A percentile compares a stretch with the other conserved stretches of the same genome.
Evolutionary conservation across 2,329 filamentous ascomycete species (phyloP).

Genomic region (Colletotrichum sp.): DNA sequence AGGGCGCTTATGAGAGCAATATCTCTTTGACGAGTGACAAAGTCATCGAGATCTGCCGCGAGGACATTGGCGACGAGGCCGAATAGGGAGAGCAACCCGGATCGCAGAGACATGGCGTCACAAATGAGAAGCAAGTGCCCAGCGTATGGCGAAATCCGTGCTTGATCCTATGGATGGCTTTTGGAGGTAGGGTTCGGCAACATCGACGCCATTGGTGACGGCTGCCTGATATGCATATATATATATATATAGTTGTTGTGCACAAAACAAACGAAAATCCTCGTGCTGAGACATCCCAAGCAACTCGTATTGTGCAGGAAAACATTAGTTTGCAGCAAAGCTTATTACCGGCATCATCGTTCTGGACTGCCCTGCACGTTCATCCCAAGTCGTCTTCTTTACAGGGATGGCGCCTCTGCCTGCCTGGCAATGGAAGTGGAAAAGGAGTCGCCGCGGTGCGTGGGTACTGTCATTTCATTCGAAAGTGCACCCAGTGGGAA

Average conservation of each 20-base stretch:
- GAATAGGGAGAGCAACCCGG: not conserved
- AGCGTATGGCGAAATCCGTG: not conserved
- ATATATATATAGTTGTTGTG: not conserved
- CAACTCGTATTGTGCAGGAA: not conserved
- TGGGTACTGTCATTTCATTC: slow-evolving; percentile 1
- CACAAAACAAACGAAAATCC: not conserved
- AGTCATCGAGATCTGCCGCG: slow-evolving; percentile 26
- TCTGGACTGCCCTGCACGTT: not conserved
- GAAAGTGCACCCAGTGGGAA: not conserved
- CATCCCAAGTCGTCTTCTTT: not conserved
- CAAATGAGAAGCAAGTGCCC: not conserved
- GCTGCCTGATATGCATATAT: not conserved
- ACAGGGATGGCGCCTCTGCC: not conserved
- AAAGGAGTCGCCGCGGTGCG: not conserved
- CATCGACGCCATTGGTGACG: not conserved
- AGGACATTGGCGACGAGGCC: not conserved
- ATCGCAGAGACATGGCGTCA: not conserved
- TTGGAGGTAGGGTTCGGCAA: not conserved
- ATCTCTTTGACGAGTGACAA: slow-evolving; percentile 47
- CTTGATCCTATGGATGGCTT: not conserved
- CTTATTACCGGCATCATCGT: slow-evolving; percentile 7
- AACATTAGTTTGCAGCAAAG: not conserved
- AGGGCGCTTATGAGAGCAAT: slow-evolving; percentile 57
- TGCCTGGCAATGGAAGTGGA: not conserved
- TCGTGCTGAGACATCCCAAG: not conserved